Conservation (phyloP, 2,329 filamentous ascomycete species). For the Beauveria bassiana region DNA sequence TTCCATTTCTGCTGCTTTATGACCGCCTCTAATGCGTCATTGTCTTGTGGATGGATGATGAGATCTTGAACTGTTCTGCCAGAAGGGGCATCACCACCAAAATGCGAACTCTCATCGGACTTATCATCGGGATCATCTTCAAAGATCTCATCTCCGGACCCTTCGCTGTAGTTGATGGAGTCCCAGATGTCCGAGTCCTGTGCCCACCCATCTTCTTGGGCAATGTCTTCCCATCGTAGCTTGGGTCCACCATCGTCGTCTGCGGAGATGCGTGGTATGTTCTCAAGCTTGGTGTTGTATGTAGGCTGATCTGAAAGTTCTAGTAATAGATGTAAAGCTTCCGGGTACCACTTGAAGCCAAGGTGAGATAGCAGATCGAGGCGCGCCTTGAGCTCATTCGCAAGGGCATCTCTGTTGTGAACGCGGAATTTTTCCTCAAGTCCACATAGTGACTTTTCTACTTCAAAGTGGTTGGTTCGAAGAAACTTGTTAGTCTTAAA, state of each 20-base stretch:
- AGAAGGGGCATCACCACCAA: constrained; percentile 23
- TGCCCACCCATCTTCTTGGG: constrained; percentile 66
- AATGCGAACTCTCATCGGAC: constrained; percentile 26
- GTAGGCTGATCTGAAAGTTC: constrained; percentile 75
- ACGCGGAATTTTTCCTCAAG: constrained; percentile 83
- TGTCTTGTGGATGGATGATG: constrained; percentile 27
- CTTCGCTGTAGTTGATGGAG: constrained; percentile 59
- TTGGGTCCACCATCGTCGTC: constrained; percentile 35
- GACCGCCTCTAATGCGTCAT: constrained; percentile 23
- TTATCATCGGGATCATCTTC: constrained; percentile 29
- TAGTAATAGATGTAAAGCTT: constrained; percentile 70
- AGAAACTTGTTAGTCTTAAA: constrained; percentile 49
- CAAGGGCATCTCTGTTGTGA: constrained; percentile 69
- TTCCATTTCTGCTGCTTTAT: constrained; percentile 30
- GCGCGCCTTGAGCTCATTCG: constrained; percentile 57
- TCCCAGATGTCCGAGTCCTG: constrained; percentile 62
- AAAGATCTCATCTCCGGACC: constrained; percentile 46
- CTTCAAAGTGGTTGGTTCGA: constrained; percentile 69
- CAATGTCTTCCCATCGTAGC: constrained; percentile 73
- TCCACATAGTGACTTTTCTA: constrained; percentile 56
- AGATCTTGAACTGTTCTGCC: constrained; percentile 24
- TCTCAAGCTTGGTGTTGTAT: constrained; percentile 57
- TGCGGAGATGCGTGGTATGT: constrained; percentile 46
- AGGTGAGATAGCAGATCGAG: constrained; percentile 49
- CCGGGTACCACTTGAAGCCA: constrained; percentile 62